Evolutionary conservation across 768 basidiomycete species (phyloP).

Genomic region (Tephrocybe sp.): DNA sequence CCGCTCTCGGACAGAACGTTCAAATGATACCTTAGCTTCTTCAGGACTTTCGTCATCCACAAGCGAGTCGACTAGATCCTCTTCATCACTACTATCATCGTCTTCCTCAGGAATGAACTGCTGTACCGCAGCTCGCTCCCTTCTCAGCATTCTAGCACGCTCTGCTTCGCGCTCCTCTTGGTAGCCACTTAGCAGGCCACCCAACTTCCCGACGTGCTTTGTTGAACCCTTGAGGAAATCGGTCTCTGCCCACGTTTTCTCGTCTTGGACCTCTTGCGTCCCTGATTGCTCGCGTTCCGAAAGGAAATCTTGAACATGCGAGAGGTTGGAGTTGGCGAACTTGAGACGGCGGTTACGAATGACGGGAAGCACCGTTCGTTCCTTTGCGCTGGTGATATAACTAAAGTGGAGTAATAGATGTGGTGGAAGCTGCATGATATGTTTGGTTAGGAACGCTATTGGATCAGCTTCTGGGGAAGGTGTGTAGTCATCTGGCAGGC

Average conservation of each 20-base stretch:
- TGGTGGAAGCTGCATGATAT: constrained; percentile 67
- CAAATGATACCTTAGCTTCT: constrained; percentile 52
- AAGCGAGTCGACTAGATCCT: constrained; percentile 23
- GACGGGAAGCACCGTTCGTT: constrained; percentile 59
- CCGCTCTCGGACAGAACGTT: constrained; percentile 60
- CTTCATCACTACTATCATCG: constrained; percentile 57
- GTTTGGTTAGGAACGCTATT: constrained; percentile 59
- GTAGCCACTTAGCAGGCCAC: constrained; percentile 62
- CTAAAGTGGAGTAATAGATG: constrained; percentile 52
- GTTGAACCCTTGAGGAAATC: constrained; percentile 57
- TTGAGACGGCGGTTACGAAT: constrained; percentile 76
- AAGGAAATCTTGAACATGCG: constrained; percentile 61
- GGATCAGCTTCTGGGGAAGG: constrained; percentile 62
- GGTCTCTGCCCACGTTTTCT: constrained; percentile 65
- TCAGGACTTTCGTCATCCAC: constrained; percentile 46
- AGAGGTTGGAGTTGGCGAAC: constrained; percentile 56
- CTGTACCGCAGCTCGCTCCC: constrained; percentile 36
- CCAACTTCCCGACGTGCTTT: constrained; percentile 71
- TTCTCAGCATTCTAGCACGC: constrained; percentile 47
- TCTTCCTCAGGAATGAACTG: constrained; percentile 72
- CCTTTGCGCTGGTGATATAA: constrained; percentile 53
- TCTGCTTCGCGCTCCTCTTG: constrained; percentile 80
- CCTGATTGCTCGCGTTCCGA: constrained; percentile 51
- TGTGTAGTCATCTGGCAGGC: constrained; percentile 53
- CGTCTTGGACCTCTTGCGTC: constrained; percentile 57